phyloP scores from a whole-genome alignment of 306 rosid genomes.

The Purshia tridentata region DNA sequence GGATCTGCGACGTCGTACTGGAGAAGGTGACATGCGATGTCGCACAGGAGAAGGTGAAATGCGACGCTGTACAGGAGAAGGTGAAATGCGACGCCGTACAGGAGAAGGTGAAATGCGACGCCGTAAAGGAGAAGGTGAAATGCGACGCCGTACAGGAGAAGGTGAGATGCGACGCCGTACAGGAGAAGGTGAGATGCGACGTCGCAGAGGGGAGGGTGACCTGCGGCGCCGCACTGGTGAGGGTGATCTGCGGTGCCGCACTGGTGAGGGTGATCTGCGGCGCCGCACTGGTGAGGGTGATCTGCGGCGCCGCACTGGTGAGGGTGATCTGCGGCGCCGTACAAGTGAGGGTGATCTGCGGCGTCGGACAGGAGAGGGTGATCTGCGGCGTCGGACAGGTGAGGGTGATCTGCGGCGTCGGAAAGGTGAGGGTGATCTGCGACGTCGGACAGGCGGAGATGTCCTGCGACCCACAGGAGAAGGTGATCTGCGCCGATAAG shows the following conservation, averaged over 20 bases:
- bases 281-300: constrained; percentile 28
- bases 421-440: constrained; percentile 29
- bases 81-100: constrained; percentile 49
- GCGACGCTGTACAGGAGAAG: constrained; percentile 34
- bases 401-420: constrained; percentile 28
- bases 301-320: constrained; percentile 29
- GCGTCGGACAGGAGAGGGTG: constrained; percentile 2
- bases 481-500: constrained; percentile 26
- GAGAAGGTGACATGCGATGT: constrained; percentile 33
- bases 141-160: constrained; percentile 33
- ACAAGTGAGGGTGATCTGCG: constrained; percentile 26
- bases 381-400: constrained; percentile 25
- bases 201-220: constrained; percentile 6
- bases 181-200: constrained; percentile 24
- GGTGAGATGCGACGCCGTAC: constrained; percentile 29
- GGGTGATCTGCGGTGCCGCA: constrained; percentile 20
- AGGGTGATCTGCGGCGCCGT: constrained; percentile 24
- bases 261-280: constrained; percentile 31
- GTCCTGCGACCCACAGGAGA: constrained; percentile 27
- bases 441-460: constrained; percentile 19
- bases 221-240: constrained; percentile 28
- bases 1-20: constrained; percentile 39
- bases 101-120: constrained; percentile 43
- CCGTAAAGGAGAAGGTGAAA: constrained; percentile 31
- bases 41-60: constrained; percentile 56